Evolutionary conservation across 768 basidiomycete species (phyloP), one percentile per base, ranked within the genome.

Genomic region (Agaricus subrufescens): DNA sequence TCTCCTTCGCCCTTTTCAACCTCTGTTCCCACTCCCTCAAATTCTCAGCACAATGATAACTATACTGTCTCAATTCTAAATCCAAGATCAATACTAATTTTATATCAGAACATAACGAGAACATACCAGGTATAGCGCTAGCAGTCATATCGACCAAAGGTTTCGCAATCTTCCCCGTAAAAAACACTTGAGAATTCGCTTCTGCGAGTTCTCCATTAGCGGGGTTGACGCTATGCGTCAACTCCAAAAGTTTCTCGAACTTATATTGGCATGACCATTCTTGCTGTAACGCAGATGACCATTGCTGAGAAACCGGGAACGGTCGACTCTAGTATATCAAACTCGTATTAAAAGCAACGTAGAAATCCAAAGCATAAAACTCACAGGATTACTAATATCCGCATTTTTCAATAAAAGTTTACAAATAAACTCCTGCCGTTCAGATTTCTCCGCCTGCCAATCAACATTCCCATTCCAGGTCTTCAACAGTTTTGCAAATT

Each of bases 381-480:
- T 61, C 67, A 97, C 94, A 14, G 97, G 96, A 69, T 99, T 99
- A 67, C 92, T 94, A 65, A 99, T 98, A 72, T 99, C 97, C 15
- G 96, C 94, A 65, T 95, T 97, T 71, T 99, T 98, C 68, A 99
- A 85, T 50, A 99, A 73, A 3, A 90, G 89, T 64, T 98, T 94
- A 66, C 92, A 96, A 25, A 94, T 69, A 52, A 96, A 70, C 26
- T 89, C 75, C 62, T 88, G 79, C 52, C 85, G 80, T 61, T 72
- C 66, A 50, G 73, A 71, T 44, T 80, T 63, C 9, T 77, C 65
- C 15, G 63, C 66, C 23, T 70, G 45, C 29, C 73, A 72, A 3
- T 44, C 19, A 1, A 56, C 30, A 39, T 37, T n/a, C n/a, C 47
- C 48, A 34, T 50, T 31, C 1, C 46, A 43, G n/a, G 38, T 45